Percentiles rank a stretch among this genome's conserved stretches.
Conservation (phyloP, 2,329 filamentous ascomycete species). For the Byssothecium circinans region DNA sequence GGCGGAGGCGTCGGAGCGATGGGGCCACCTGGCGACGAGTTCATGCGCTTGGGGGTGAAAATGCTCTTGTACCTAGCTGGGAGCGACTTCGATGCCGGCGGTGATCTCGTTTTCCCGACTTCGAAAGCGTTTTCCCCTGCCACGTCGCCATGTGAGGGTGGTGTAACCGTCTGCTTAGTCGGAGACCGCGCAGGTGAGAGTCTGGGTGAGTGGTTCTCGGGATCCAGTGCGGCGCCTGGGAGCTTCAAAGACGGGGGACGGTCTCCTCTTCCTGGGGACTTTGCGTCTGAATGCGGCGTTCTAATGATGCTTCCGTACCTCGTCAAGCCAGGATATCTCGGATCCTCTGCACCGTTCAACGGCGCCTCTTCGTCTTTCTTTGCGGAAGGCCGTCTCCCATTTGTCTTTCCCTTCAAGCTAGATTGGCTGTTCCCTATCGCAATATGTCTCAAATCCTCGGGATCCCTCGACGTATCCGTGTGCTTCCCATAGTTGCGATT, state of each 20-base stretch:
- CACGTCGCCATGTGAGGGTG: constrained; percentile 5
- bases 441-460: constrained; percentile 28
- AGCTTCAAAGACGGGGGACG: constrained; percentile 58
- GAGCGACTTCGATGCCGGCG: constrained; percentile 32
- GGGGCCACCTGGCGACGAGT: constrained; percentile 38
- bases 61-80: constrained; percentile 39
- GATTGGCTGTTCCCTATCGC: constrained; percentile 27
- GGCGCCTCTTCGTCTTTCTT: constrained; percentile 37
- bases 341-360: constrained; percentile 20
- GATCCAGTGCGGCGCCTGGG: constrained; percentile 63
- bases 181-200: constrained; percentile 18
- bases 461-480: constrained; percentile 18
- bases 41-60: constrained; percentile 46
- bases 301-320: constrained; percentile 67
- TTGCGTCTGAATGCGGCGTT: constrained; percentile 45
- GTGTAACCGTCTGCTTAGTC: constrained; percentile 19
- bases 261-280: constrained; percentile 20
- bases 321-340: constrained; percentile 38
- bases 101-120: constrained; percentile 45
- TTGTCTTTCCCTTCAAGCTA: constrained; percentile 16
- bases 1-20: constrained; percentile 34
- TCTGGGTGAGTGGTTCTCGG: constrained; percentile 29
- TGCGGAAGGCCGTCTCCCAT: constrained; percentile 13
- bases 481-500: constrained; percentile 35
- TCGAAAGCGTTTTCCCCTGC: constrained; percentile 46